These are phyloP conservation scores for Chytriomyces sp. DNA, from an alignment of 192 early-diverging fungal genomes.

Conservation along the genomic window DNA sequence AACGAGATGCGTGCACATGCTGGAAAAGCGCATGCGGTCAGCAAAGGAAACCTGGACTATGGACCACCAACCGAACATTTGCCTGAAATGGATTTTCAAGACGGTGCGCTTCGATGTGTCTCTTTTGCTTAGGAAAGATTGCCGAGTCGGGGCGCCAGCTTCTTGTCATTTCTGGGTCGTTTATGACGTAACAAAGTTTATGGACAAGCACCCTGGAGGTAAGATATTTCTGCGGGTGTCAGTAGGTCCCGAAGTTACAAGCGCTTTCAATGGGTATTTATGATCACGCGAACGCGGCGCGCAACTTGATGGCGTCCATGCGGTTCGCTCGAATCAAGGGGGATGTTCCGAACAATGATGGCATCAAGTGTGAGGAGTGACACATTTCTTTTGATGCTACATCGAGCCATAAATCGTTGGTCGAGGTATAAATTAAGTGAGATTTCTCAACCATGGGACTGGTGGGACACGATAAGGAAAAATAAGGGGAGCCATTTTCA, in stretches of 20 bases:
- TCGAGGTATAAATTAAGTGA: no score
- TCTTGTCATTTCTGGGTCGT: conserved; percentile 82
- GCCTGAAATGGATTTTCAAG: conserved; percentile 51
- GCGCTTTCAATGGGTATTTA: conserved; percentile 89
- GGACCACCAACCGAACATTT: conserved; percentile 72
- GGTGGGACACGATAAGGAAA: no score
- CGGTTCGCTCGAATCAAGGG: conserved; percentile 39
- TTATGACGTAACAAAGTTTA: conserved; percentile 80
- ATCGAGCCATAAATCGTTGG: no score
- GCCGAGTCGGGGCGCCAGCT: conserved; percentile 69
- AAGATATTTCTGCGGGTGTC: conserved; percentile 65
- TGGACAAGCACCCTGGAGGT: conserved; percentile 88
- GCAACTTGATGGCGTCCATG: conserved; percentile 70
- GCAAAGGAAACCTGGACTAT: conserved; percentile 69
- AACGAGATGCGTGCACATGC: conserved; percentile 72
- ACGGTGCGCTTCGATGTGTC: conserved; percentile 28
- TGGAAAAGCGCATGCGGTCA: conserved; percentile 71
- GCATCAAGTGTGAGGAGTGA: no score
- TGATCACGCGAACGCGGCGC: conserved; percentile 85
- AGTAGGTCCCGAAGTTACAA: conserved; percentile 85
- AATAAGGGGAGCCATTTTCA: no score
- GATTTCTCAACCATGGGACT: no score
- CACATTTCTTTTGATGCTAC: no score
- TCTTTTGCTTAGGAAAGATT: conserved; percentile 59
- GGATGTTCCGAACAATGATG: no score